Evolutionary conservation across 2,329 filamentous ascomycete genomes (phyloP).

Genomic region (Huntiella omanensis): DNA sequence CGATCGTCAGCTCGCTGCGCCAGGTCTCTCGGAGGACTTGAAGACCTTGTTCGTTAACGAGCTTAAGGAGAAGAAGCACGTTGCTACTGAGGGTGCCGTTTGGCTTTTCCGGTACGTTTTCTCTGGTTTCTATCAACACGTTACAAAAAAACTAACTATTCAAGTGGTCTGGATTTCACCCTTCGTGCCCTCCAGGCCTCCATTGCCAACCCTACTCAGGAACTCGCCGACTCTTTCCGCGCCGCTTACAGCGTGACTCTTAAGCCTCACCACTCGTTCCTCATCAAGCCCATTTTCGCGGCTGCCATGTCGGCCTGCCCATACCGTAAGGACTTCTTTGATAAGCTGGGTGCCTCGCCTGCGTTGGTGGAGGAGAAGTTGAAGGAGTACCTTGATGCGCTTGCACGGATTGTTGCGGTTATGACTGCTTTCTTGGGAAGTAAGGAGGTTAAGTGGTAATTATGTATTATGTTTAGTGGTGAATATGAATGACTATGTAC

Average conservation of each 20-base stretch:
- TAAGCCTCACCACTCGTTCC: slow-evolving; percentile 75
- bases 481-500: not conserved
- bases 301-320: slow-evolving; percentile 86
- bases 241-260: slow-evolving; percentile 69
- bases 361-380: slow-evolving; percentile 45
- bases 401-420: slow-evolving; percentile 64
- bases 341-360: slow-evolving; percentile 56
- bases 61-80: slow-evolving; percentile 75
- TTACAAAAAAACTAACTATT: slow-evolving; percentile 5
- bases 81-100: slow-evolving; percentile 70
- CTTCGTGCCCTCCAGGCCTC: slow-evolving; percentile 66
- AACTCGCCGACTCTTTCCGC: slow-evolving; percentile 76
- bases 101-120: slow-evolving; percentile 68
- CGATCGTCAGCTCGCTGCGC: slow-evolving; percentile 59
- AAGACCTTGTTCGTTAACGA: slow-evolving; percentile 77
- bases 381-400: slow-evolving; percentile 50
- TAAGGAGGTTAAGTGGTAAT: slow-evolving; percentile 41
- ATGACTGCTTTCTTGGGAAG: slow-evolving; percentile 40
- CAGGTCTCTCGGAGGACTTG: slow-evolving; percentile 60
- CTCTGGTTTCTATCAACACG: not conserved
- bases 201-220: slow-evolving; percentile 44
- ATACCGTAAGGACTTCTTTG: slow-evolving; percentile 85
- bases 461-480: not conserved
- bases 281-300: slow-evolving; percentile 82
- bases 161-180: slow-evolving; percentile 84